Evolutionary conservation across 352 stramenopile species (phyloP), one percentile per base, ranked within the genome.

Genomic region (Globisporangium okanoganense): DNA sequence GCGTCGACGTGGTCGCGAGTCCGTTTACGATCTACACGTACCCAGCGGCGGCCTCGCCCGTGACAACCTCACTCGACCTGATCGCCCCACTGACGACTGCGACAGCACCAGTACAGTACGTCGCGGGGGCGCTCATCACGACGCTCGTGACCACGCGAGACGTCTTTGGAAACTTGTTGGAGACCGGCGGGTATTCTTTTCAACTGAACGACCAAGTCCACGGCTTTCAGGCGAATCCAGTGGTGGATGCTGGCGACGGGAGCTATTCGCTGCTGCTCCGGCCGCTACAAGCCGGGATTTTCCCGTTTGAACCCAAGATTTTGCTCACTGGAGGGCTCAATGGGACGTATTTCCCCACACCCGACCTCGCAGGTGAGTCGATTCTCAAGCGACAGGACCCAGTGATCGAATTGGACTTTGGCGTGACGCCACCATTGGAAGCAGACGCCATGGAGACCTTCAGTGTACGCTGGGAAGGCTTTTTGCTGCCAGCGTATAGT

Each of bases 21-120:
- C 81, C 81, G 24, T 90, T 90, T 50, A 71, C 64, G 0, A 74
- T 90, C 56, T 87, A 87, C 63, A 75, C 64, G 10, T 82, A 85
- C 36, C 75, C 81, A 22, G 72, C 73, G 0, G 22, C 59, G 31
- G 73, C 77, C 2, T 79, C 73, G 16, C 61, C 75, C 7, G 36
- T 43, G 1, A 90, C 72, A 5, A 84, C 76, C 2, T 72, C 73
- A 18, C 64, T 88, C 40, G 81, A 90, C 55, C 54, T 90, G 59
- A 2, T 87, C 0, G 61, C 65, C 0, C 75, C 81, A 18, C 41
- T 59, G 0, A 25, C 60, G 16, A 57, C 73, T 6, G 70, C 54
- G 6, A 35, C 60, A 7, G 40, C 64, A 10, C 66, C 69, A 10
- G 63, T 82, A 56, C 69, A 70, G 13, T 60, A 55, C 58, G 27